These are phyloP conservation scores for Persicaria tinctoria DNA, from an alignment of 148 eudicot species.

Conservation along the genomic window DNA sequence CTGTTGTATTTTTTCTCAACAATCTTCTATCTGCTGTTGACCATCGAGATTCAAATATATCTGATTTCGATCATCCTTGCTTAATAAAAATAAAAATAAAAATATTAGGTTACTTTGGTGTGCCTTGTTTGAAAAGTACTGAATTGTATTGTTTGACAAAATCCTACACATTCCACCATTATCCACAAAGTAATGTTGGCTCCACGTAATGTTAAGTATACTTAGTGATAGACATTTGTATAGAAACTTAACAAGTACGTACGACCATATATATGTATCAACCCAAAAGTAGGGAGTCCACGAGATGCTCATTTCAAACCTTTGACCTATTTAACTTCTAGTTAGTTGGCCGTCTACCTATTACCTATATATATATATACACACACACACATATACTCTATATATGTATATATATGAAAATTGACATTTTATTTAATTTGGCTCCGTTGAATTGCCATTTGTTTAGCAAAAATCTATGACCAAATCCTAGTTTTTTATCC, in stretches of 20 bases:
- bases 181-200: background rate
- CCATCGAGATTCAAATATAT: no score
- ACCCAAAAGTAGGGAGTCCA: background rate
- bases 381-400: no score
- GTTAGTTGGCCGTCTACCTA: background rate
- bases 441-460: no score
- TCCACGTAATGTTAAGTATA: background rate
- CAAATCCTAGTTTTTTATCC: no score
- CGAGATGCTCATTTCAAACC: slow-evolving; percentile 6
- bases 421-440: no score
- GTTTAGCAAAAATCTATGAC: no score
- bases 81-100: no score
- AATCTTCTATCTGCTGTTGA: no score
- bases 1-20: no score
- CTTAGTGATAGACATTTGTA: background rate
- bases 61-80: no score
- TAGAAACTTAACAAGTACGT: background rate
- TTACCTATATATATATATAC: background rate
- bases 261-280: background rate
- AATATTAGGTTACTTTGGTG: no score
- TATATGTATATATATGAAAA: no score
- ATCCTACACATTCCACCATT: background rate
- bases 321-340: background rate
- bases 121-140: background rate
- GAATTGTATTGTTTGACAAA: background rate